These are phyloP conservation scores for Tillandsia fasciculata DNA, from an alignment of 176 grass and related monocot genomes.

Conservation along the genomic window DNA sequence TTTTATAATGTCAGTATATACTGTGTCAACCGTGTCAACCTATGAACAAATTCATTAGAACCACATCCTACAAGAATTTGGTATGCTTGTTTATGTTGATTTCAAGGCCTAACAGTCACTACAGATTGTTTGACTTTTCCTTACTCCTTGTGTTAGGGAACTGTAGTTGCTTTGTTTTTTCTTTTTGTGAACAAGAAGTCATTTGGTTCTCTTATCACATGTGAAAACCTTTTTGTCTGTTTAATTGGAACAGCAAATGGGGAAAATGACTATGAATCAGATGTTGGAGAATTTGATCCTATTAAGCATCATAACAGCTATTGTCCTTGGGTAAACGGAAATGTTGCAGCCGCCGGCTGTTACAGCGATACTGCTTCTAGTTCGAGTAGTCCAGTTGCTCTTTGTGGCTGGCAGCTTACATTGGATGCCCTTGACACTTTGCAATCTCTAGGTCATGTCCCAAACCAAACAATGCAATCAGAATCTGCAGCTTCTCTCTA, in stretches of 20 bases:
- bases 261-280: slow-evolving; percentile 71
- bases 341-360: slow-evolving; percentile 71
- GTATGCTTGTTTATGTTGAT: not conserved
- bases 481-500: slow-evolving; percentile 94
- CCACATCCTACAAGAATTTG: not conserved
- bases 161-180: not conserved
- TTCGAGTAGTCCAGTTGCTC: slow-evolving; percentile 37
- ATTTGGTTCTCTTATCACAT: slow-evolving; percentile 4
- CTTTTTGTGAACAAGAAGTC: not conserved
- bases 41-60: not conserved
- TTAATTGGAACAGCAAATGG: slow-evolving; percentile 64
- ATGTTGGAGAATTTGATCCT: slow-evolving; percentile 72
- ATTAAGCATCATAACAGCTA: slow-evolving; percentile 88
- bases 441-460: slow-evolving; percentile 73
- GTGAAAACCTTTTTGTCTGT: slow-evolving; percentile 17
- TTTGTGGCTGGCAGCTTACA: slow-evolving; percentile 85
- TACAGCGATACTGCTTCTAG: slow-evolving; percentile 33
- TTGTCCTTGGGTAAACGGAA: slow-evolving; percentile 93
- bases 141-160: not conserved
- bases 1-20: too few species aligned
- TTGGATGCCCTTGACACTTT: slow-evolving; percentile 72
- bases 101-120: not conserved
- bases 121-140: not conserved
- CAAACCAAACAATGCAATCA: slow-evolving; percentile 82
- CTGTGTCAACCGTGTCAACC: too few species aligned